Conservation (phyloP, 768 basidiomycete genomes). For the Clathrus columnatus region DNA sequence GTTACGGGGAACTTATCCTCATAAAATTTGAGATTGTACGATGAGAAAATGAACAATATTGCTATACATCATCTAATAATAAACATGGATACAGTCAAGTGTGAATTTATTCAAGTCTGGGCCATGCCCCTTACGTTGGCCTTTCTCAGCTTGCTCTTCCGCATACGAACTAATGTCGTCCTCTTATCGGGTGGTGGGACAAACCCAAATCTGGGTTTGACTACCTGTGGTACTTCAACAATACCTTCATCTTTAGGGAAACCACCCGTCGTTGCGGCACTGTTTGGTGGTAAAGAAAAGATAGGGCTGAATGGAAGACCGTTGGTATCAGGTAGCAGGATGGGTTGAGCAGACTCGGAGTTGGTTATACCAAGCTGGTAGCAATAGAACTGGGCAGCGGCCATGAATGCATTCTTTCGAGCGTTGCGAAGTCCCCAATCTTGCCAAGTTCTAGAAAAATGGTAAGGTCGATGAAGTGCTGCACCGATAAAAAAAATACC, state of each 20-base stretch:
- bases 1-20: too few relatives aligned
- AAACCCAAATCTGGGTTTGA: constrained; percentile 36
- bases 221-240: constrained; percentile 1
- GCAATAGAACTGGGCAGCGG: constrained; percentile 66
- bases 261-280: neutral
- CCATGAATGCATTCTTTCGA: constrained; percentile 71
- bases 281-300: neutral
- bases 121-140: constrained; percentile 24
- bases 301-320: neutral
- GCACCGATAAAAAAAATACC: constrained; percentile 23
- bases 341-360: constrained; percentile 50
- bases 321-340: constrained; percentile 28
- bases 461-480: neutral
- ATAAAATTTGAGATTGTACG: too few relatives aligned
- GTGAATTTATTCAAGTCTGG: constrained; percentile 11
- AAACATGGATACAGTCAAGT: neutral
- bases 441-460: constrained; percentile 34
- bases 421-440: constrained; percentile 56
- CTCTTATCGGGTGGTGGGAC: constrained; percentile 34
- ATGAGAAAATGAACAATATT: too few relatives aligned
- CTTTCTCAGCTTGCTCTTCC: constrained; percentile 29
- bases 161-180: constrained; percentile 19
- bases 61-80: too few relatives aligned
- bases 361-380: constrained; percentile 59
- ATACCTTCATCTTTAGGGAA: neutral